Evolutionary conservation across 2,329 filamentous ascomycete species (phyloP).

Genomic region (Sporothrix protearum): DNA sequence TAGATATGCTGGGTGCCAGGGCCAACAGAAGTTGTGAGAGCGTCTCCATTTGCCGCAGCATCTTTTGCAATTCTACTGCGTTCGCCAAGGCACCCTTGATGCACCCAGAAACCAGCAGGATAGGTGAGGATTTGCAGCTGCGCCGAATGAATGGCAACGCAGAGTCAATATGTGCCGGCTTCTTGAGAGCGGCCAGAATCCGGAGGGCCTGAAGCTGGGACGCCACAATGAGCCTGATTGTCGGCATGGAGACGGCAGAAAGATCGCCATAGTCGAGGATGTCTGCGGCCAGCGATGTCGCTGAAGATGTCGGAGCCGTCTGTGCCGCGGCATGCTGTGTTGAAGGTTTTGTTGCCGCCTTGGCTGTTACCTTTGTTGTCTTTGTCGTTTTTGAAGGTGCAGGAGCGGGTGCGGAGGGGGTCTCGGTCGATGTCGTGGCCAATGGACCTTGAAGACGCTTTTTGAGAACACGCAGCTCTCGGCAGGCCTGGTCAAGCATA

Average conservation of each 20-base stretch:
- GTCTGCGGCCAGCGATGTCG: constrained; percentile 38
- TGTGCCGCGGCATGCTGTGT: constrained; percentile 38
- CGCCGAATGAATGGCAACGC: constrained; percentile 54
- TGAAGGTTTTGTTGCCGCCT: constrained; percentile 25
- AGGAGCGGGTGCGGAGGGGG: constrained; percentile 15
- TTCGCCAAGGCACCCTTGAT: constrained; percentile 37
- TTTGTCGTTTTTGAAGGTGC: constrained; percentile 27
- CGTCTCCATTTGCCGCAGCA: constrained; percentile 62
- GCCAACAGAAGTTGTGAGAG: constrained; percentile 63
- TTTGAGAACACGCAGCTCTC: constrained; percentile 65
- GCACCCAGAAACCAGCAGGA: constrained; percentile 52
- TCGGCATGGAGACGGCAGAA: constrained; percentile 38
- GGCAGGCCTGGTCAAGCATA: constrained; percentile 64
- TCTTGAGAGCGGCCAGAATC: constrained; percentile 58
- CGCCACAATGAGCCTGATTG: constrained; percentile 55
- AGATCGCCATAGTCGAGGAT: constrained; percentile 59
- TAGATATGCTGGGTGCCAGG: constrained; percentile 64
- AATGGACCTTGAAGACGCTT: constrained; percentile 51
- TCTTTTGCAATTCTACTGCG: constrained; percentile 52
- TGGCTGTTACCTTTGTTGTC: constrained; percentile 38
- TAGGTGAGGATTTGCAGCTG: constrained; percentile 53
- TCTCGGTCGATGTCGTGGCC: constrained; percentile 14
- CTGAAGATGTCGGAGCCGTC: constrained; percentile 25
- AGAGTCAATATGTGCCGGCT: constrained; percentile 57
- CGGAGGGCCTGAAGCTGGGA: constrained; percentile 64